Evolutionary conservation across 2,329 filamentous ascomycete genomes (phyloP), one percentile per base, ranked within the genome.

Genomic region (Exserohilum rostratum): DNA sequence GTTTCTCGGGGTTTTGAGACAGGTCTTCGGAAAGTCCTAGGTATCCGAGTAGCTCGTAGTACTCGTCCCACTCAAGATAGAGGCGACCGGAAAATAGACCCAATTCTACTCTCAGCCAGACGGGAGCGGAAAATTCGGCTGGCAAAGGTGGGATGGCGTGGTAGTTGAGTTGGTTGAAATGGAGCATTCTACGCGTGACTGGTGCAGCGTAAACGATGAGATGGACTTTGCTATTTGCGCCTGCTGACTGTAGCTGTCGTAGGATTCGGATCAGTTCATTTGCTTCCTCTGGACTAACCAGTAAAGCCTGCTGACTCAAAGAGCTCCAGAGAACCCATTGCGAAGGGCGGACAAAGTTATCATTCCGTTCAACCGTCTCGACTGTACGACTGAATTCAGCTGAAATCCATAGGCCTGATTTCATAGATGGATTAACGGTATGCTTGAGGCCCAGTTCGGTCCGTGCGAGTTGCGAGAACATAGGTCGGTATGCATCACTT

Each of bases 241-340:
- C 34, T 5, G 13, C 15, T 0, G 2, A 9, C 0, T 27, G 22
- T 9, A 11, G 18, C n/a, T 49, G 6, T 4, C 69, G 70, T 34
- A 87, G 58, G 0, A 77, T 56, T 0, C 78, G 77, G 3, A 90
- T 77, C 0, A 89, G 58, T 0, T 64, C 40, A 50, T 90, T 84
- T 0, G 81, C 85, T 66, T 90, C 87, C 59, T 90, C 87, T 0
- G 86, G 83, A 25, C 83, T 85, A 1, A 90, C 64, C 2, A 90
- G 67, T 0, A 90, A 57, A 0, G 81, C 87, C 0, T 76, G 80
- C 6, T 82, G 64, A 0, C 74, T 73, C 0, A 60, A n/a, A 0
- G 61, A 60, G 53, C 80, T 83, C 80, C 82, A 88, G 0, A 90
- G 68, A 2, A 90, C 65, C 86, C 85, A 90, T 22, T 86, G 82